Conservation (phyloP, 192 early-diverging fungal genomes). For the Gigaspora rosea region DNA sequence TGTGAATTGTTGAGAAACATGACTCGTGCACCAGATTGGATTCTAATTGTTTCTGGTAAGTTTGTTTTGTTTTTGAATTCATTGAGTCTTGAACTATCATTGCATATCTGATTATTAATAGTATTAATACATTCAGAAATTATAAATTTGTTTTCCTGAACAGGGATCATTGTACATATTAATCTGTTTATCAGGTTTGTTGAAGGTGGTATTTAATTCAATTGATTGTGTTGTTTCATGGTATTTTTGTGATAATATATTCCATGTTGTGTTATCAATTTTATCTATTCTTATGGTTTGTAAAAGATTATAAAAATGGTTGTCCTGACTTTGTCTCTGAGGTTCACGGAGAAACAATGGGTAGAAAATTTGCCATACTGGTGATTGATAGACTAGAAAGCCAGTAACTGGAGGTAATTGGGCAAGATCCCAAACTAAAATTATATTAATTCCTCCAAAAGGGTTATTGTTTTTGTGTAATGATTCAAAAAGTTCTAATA, state of each 20-base stretch:
- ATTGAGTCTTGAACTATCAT: background rate
- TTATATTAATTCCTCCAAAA: background rate
- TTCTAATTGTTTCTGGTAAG: background rate
- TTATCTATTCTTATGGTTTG: too few relatives aligned
- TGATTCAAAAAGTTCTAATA: background rate
- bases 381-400: too few relatives aligned
- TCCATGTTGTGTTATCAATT: too few relatives aligned
- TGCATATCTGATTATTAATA: background rate
- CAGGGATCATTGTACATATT: background rate
- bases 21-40: background rate
- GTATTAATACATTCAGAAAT: background rate
- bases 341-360: too few relatives aligned
- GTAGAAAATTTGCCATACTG: too few relatives aligned
- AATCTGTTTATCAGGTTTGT: background rate
- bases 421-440: too few relatives aligned
- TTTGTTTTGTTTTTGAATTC: constrained; percentile 4
- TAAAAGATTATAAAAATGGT: too few relatives aligned
- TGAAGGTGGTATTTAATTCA: background rate
- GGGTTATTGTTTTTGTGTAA: background rate
- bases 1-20: constrained; percentile 7
- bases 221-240: background rate
- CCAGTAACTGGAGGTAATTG: too few relatives aligned
- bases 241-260: too few relatives aligned
- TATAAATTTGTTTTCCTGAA: background rate
- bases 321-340: too few relatives aligned